Evolutionary conservation across 2,329 filamentous ascomycete genomes (phyloP), one percentile per base, ranked within the genome.

Genomic region (Neofusicoccum ribis): DNA sequence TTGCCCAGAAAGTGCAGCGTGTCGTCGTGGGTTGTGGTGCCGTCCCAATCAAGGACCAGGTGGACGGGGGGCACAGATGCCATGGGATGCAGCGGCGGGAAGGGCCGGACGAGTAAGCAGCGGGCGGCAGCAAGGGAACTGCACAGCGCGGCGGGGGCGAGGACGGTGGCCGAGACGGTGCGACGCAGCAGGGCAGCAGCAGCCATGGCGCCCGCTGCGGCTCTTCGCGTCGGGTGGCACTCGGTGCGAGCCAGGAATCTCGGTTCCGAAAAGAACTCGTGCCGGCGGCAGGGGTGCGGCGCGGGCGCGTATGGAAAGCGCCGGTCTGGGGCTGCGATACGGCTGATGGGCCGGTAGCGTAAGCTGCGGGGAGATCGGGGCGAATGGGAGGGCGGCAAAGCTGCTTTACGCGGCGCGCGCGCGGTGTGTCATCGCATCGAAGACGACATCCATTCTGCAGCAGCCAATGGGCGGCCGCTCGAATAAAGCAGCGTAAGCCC

Each of bases 31-130:
- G 81, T 83, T 34, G 83, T 69, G 0, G 81, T 83, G 63, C 80
- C 80, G 68, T 84, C 82, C 74, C 78, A 83, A 70, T 84, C 82
- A 14, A 83, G 70, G 7, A 83, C 68, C 69, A 79, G 74, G 50
- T 77, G 74, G 14, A 79, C 69, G 17, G 70, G 63, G 27, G 51
- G 20, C 37, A 54, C 44, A 34, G 52, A 59, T 56, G 51, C 52
- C 63, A 59, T 65, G 46, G 27, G 23, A 44, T 49, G 62, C 6
- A 44, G 36, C 34, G 50, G 41, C 49, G 50, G 34, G 49, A 54
- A 47, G 27, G 49, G 39, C 27, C 50, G 50, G 61, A 23, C 15
- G 61, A 41, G n/a, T 3, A 47, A 37, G 12, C 20, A 39, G 27
- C 49, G 31, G 17, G 61, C 37, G 31, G 49, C 17, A 34, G 27